Conservation (phyloP, 495 filamentous ascomycete species). For the Bacidia rubella region DNA sequence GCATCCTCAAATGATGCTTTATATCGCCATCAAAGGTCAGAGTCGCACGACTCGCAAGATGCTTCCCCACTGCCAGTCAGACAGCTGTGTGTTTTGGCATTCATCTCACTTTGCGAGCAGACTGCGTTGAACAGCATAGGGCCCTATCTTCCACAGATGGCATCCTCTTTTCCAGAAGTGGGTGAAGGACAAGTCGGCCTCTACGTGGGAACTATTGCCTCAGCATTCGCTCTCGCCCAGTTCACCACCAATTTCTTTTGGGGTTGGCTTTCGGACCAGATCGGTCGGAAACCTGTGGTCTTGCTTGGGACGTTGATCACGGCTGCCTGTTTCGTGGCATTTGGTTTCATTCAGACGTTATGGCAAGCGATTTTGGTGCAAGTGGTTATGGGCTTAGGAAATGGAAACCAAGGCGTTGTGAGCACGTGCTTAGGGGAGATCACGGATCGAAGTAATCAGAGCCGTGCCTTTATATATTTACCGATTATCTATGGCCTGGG, state of each 20-base stretch:
- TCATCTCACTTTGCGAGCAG: slow-evolving; percentile 86
- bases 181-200: slow-evolving; percentile 56
- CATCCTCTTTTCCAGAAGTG: slow-evolving; percentile 70
- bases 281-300: slow-evolving; percentile 90
- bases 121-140: slow-evolving; percentile 92
- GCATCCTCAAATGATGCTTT: slow-evolving; percentile 26
- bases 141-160: slow-evolving; percentile 93
- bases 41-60: slow-evolving; percentile 20
- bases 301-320: slow-evolving; percentile 74
- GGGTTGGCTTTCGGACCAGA: slow-evolving; percentile 78
- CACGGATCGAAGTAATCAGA: slow-evolving; percentile 89
- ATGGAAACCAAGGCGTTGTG: slow-evolving; percentile 80
- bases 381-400: slow-evolving; percentile 77
- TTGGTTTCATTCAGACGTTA: slow-evolving; percentile 75
- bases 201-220: slow-evolving; percentile 82
- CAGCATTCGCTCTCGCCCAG: slow-evolving; percentile 83
- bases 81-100: slow-evolving; percentile 71
- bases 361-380: slow-evolving; percentile 77
- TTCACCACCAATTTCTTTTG: slow-evolving; percentile 85
- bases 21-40: slow-evolving; percentile 15
- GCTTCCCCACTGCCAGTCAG: slow-evolving; percentile 63
- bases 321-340: slow-evolving; percentile 65
- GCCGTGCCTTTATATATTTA: slow-evolving; percentile 77
- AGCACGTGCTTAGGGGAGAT: slow-evolving; percentile 90
- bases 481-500: slow-evolving; percentile 89